Evolutionary conservation across 768 basidiomycete species (phyloP).

Genomic region (Amanita brunnescens): DNA sequence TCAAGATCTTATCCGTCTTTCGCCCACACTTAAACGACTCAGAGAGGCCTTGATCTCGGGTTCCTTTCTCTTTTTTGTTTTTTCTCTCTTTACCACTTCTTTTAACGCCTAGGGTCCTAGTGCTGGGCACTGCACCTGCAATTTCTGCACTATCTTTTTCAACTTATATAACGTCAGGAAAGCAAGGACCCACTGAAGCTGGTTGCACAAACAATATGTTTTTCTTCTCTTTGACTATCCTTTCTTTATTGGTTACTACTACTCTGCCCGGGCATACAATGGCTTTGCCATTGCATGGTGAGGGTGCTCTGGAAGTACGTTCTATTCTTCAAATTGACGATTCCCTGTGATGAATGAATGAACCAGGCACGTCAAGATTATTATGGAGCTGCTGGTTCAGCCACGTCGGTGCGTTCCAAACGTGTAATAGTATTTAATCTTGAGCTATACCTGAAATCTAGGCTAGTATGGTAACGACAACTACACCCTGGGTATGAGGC

Average conservation of each 20-base stretch:
- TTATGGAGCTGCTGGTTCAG: neutral
- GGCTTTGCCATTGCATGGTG: neutral
- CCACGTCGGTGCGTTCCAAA: neutral
- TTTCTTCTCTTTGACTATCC: neutral
- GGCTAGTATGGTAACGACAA: neutral
- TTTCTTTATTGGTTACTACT: neutral
- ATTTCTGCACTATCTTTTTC: neutral
- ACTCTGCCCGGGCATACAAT: neutral
- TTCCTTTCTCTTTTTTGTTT: neutral
- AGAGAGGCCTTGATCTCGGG: neutral
- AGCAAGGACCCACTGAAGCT: too few species aligned
- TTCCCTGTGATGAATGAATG: neutral
- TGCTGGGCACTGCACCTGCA: neutral
- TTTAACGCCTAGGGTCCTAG: neutral
- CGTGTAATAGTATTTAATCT: neutral
- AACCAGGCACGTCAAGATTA: neutral
- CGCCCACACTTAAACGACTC: neutral
- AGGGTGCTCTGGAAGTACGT: neutral
- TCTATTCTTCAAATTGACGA: neutral
- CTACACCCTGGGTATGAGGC: neutral
- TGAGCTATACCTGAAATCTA: too few species aligned
- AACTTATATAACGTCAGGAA: neutral
- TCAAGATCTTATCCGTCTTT: too few species aligned
- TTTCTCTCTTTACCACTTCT: neutral
- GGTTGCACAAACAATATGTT: neutral